A percentile compares a stretch with the other conserved stretches of the same genome.
Conservation (phyloP, 768 basidiomycete genomes). For the Mycena galopus region DNA sequence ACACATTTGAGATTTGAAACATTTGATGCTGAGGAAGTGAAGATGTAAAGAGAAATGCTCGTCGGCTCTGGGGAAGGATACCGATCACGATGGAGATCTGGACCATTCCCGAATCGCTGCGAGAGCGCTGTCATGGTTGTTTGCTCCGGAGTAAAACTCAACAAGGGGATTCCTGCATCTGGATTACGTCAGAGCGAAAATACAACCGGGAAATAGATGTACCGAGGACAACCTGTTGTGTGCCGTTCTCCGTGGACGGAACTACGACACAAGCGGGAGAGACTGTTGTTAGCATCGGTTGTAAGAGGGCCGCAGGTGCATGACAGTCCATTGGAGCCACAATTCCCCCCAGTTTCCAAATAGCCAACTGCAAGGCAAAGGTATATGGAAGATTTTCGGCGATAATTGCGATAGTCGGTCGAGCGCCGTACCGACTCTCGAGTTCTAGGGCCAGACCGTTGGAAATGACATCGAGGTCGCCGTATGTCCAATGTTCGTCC, state of each 20-base stretch:
- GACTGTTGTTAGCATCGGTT: no score
- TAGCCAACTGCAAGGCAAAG: conserved; percentile 47
- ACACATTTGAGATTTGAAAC: conserved; percentile 51
- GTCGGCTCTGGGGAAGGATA: conserved; percentile 40
- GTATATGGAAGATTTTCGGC: conserved; percentile 52
- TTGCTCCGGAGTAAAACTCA: conserved; percentile 40
- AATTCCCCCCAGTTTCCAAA: no score
- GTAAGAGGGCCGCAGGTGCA: no score
- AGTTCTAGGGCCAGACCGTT: conserved; percentile 47
- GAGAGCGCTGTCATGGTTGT: conserved; percentile 47
- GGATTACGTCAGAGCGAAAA: background rate
- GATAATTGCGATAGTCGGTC: conserved; percentile 48
- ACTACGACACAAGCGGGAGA: no score
- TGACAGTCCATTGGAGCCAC: no score
- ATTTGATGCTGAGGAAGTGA: no score
- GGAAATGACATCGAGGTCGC: no score
- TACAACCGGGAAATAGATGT: conserved; percentile 9
- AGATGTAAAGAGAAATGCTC: conserved; percentile 45
- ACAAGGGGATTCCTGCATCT: conserved; percentile 18
- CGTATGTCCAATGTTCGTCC: conserved; percentile 48
- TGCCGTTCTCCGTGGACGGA: no score
- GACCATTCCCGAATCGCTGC: conserved; percentile 43
- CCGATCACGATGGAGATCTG: conserved; percentile 26
- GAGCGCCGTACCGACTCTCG: conserved; percentile 40
- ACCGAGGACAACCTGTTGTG: conserved; percentile 44